phyloP scores from a whole-genome alignment of 352 stramenopile genomes.

The Phytopythium boreale region DNA sequence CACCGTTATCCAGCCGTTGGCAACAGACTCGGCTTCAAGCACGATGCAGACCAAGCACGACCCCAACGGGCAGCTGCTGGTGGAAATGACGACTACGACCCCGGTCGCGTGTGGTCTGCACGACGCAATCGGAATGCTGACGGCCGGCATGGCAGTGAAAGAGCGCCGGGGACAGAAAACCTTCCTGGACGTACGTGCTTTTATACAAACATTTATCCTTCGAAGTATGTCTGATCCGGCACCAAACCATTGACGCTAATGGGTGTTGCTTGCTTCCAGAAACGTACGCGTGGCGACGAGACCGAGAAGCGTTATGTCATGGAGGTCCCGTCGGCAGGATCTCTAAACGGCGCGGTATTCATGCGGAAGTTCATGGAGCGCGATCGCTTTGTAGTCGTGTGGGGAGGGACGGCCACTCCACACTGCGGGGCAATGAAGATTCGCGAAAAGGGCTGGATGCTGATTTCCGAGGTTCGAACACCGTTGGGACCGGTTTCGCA shows the following conservation, averaged over 20 bases:
- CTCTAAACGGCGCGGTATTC: not conserved
- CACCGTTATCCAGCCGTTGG: not conserved
- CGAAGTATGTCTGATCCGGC: too few species aligned
- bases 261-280: too few species aligned
- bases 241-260: too few species aligned
- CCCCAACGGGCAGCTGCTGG: not conserved
- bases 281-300: not conserved
- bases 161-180: not conserved
- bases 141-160: not conserved
- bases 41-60: not conserved
- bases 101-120: not conserved
- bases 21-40: not conserved
- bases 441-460: slow-evolving; percentile 1
- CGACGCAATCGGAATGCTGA: not conserved
- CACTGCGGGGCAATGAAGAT: not conserved
- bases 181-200: not conserved
- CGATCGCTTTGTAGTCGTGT: not conserved
- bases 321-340: not conserved
- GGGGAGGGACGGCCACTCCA: not conserved
- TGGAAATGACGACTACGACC: not conserved
- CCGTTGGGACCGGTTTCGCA: not conserved
- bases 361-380: not conserved
- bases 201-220: too few species aligned
- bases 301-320: not conserved
- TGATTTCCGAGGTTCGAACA: not conserved